phyloP scores from a whole-genome alignment of 306 rosid species.

The Vicia villosa region DNA sequence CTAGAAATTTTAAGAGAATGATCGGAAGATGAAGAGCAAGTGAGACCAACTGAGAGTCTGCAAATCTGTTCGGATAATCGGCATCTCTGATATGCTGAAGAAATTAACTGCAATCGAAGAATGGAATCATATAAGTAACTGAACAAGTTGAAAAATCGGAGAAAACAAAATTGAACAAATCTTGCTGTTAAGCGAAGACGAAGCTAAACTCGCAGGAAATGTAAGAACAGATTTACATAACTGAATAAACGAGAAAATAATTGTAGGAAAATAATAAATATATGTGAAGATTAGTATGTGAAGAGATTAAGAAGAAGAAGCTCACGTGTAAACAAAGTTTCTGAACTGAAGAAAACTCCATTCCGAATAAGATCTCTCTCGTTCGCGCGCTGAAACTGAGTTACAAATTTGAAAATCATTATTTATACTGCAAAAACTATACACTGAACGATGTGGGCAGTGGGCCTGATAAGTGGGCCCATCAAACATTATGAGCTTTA shows the following conservation, averaged over 20 bases:
- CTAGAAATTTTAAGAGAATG: slow-evolving; percentile 59
- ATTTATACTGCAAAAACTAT: not conserved
- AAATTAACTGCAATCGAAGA: slow-evolving; percentile 55
- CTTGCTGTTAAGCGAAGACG: not conserved
- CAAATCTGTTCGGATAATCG: slow-evolving; percentile 66
- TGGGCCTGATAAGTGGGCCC: not conserved
- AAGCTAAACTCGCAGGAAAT: slow-evolving; percentile 48
- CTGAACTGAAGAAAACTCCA: slow-evolving; percentile 42
- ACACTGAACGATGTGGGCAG: not conserved
- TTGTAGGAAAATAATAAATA: not conserved
- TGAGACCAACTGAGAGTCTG: slow-evolving; percentile 63
- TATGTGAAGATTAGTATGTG: not conserved
- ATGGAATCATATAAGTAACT: not conserved
- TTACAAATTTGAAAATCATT: slow-evolving; percentile 8
- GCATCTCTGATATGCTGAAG: slow-evolving; percentile 78
- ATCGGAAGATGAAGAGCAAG: slow-evolving; percentile 50
- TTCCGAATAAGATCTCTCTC: slow-evolving; percentile 11
- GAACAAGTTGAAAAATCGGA: not conserved
- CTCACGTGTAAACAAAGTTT: slow-evolving; percentile 44
- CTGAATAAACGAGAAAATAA: not conserved
- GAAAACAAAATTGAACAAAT: not conserved
- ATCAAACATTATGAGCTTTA: too few species aligned
- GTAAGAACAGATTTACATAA: not conserved
- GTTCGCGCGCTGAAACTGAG: slow-evolving; percentile 31
- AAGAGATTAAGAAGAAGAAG: slow-evolving; percentile 5